Conservation (phyloP, 164 flowering plant genomes). For the Liriodendron chinense region DNA sequence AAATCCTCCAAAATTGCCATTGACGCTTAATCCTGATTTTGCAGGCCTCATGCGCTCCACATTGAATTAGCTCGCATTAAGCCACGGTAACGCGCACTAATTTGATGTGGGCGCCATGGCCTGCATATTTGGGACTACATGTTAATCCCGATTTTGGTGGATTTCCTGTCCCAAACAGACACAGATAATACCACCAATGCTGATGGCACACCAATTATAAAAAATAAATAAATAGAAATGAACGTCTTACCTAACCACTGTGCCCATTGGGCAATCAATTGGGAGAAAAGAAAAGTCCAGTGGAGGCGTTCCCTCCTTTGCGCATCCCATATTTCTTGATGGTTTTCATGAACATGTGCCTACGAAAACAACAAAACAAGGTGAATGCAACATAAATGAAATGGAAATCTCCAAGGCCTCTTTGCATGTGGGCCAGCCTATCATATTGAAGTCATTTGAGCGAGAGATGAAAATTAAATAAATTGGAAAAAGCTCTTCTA, state of each 20-base stretch:
- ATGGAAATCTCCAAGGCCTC: background rate
- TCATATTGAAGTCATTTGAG: background rate
- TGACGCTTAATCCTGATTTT: no score
- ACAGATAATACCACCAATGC: background rate
- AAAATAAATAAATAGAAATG: no score
- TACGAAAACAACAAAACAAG: background rate
- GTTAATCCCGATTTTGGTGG: no score
- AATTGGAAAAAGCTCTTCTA: background rate
- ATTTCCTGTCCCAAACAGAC: no score
- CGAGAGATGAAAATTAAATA: background rate
- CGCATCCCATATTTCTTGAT: conserved; percentile 54
- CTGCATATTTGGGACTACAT: no score
- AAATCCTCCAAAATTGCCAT: no score
- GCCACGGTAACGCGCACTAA: no score
- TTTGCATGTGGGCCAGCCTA: background rate
- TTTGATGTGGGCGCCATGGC: no score
- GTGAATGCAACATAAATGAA: background rate
- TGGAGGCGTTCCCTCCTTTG: conserved; percentile 53
- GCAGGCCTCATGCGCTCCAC: no score
- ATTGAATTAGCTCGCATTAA: no score
- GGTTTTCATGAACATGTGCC: conserved; percentile 2
- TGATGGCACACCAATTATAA: background rate
- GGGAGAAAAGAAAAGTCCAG: conserved; percentile 70
- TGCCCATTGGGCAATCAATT: conserved; percentile 88
- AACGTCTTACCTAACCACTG: conserved; percentile 73